phyloP scores from a whole-genome alignment of 2,329 filamentous ascomycete species.

The Penicillium brasilianum region DNA sequence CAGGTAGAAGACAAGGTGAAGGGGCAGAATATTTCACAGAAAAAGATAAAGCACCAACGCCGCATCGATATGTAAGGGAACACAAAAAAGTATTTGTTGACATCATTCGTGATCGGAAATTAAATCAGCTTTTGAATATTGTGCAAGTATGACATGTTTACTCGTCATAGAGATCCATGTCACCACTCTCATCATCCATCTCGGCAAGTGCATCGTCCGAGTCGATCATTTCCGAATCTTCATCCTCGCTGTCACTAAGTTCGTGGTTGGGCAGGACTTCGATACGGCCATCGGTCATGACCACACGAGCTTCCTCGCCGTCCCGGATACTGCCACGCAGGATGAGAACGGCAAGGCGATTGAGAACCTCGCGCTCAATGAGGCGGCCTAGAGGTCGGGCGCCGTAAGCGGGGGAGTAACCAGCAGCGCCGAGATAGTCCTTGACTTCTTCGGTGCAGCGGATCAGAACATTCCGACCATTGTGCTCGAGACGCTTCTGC shows the following conservation, averaged over 20 bases:
- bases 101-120: constrained; percentile 3
- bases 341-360: constrained; percentile 88
- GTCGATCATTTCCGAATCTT: constrained; percentile 74
- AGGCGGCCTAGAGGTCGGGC: constrained; percentile 85
- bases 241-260: constrained; percentile 50
- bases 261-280: constrained; percentile 84
- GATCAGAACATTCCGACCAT: constrained; percentile 84
- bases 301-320: constrained; percentile 80
- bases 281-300: constrained; percentile 79
- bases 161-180: constrained; percentile 68
- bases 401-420: constrained; percentile 95
- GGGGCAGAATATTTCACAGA: background rate
- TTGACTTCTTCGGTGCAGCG: constrained; percentile 83
- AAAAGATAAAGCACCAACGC: constrained; percentile 2
- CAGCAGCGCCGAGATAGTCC: constrained; percentile 87
- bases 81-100: background rate
- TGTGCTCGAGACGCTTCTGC: constrained; percentile 84
- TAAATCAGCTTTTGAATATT: background rate
- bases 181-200: constrained; percentile 61
- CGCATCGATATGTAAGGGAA: background rate
- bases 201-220: constrained; percentile 78
- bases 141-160: constrained; percentile 9
- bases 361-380: constrained; percentile 97
- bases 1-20: background rate
- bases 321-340: constrained; percentile 83